A percentile compares a stretch with the other conserved stretches of the same genome.
These are phyloP conservation scores for Candida vaughaniae DNA, from an alignment of 805 yeast genomes.

Conservation along the genomic window DNA sequence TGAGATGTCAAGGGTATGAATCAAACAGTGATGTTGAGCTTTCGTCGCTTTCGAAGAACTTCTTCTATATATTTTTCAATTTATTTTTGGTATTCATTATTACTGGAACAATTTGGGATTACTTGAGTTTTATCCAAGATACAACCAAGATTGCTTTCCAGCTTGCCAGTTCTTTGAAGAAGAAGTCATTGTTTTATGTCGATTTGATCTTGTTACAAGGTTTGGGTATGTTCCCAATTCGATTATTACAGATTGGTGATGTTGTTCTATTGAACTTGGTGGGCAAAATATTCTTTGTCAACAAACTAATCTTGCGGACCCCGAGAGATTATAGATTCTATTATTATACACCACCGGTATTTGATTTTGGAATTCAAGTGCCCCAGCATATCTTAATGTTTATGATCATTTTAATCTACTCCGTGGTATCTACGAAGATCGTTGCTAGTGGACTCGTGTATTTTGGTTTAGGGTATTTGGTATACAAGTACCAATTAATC, in stretches of 20 bases:
- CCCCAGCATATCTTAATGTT: constrained; percentile 63
- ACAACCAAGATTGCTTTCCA: constrained; percentile 59
- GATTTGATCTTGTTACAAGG: constrained; percentile 72
- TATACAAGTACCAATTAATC: constrained; percentile 60
- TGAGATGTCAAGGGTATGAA: constrained; percentile 51
- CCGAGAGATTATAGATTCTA: constrained; percentile 52
- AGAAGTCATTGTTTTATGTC: constrained; percentile 53
- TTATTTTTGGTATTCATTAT: constrained; percentile 60
- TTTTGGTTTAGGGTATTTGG: constrained; percentile 55
- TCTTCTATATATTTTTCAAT: constrained; percentile 59
- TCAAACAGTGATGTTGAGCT: constrained; percentile 61
- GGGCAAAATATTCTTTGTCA: constrained; percentile 38
- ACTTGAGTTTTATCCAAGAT: constrained; percentile 55
- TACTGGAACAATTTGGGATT: constrained; percentile 62
- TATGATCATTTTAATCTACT: constrained; percentile 57
- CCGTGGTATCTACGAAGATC: constrained; percentile 61
- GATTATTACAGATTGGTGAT: constrained; percentile 56
- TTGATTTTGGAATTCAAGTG: constrained; percentile 59
- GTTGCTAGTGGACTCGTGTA: constrained; percentile 58
- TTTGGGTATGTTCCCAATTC: constrained; percentile 59
- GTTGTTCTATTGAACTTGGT: constrained; percentile 43
- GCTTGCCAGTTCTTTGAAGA: constrained; percentile 51
- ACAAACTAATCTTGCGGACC: constrained; percentile 40
- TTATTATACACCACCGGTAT: constrained; percentile 56
- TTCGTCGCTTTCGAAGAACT: constrained; percentile 56